Base-by-base conservation (phyloP, 192 early-diverging fungal species). In the Phycomyces blakesleeanus region DNA sequence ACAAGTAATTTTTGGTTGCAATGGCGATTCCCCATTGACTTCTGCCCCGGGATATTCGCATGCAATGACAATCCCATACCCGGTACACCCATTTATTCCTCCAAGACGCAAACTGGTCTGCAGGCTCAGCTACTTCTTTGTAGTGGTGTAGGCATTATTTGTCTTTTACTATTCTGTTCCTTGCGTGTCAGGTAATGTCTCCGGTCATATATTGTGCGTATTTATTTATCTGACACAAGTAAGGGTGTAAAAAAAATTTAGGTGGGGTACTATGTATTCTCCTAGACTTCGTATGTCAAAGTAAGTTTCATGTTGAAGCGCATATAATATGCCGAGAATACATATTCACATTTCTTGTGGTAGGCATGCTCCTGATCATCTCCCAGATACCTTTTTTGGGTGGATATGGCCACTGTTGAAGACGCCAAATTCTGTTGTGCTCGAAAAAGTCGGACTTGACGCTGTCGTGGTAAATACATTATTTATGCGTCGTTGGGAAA, bases 381-480 rank as follows among this genome's bases (percentile, higher is more conserved):
- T 84, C 2, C 74, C 76, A 0, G 18, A 60, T 37, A 61, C 66
- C 20, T 78, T 80, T 50, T 79, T 84, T 62, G 80, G 77, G 24
- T 84, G 83, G 83, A 75, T 84, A 54, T 42, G 67, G 3, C 75
- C 79, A 25, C 59, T 84, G 51, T n/a, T 80, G 0, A 52, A 61
- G 21, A 78, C 80, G 9, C 56, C 72, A 15, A 71, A 84, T 57
- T 44, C 68, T 0, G 78, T 71, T 22, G 41, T 84, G 8, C 50
- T 84, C 9, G 75, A 84, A 14, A 71, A 73, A 59, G 80, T 82
- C 6, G 83, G 83, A 25, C 68, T 84, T 22, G 83, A 84, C 70
- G 83, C 83, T 49, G 80, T 73, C 11, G 79, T 84, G 73, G 81
- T 81, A 77, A 53, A 18, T 58, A n/a, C n/a, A 34, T 49, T 2